Evolutionary conservation across 2,329 filamentous ascomycete genomes (phyloP).

Genomic region (Penicillium sp.): DNA sequence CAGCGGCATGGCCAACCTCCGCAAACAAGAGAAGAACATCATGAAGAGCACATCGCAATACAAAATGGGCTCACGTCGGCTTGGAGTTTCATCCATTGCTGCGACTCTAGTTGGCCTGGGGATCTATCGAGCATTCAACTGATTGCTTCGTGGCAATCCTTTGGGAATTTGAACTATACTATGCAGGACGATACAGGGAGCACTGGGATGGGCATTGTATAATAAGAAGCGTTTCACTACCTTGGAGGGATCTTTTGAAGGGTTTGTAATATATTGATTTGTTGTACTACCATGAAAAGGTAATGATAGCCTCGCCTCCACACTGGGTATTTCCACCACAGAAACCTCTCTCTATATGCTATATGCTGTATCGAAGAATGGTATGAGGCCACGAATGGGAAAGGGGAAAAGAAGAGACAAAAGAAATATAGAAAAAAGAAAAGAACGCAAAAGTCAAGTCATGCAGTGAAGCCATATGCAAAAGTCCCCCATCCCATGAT

Average conservation of each 20-base stretch:
- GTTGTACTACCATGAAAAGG: constrained; percentile 14
- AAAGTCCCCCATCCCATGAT: constrained; percentile 30
- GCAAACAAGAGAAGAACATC: constrained; percentile 58
- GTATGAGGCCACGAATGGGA: constrained; percentile 14
- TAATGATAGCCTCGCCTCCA: constrained; percentile 30
- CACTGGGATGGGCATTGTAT: background rate
- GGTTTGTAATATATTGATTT: constrained; percentile 22
- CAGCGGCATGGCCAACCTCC: constrained; percentile 67
- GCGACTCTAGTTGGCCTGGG: constrained; percentile 65
- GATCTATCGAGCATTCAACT: constrained; percentile 62
- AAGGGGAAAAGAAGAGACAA: constrained; percentile 8
- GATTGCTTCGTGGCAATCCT: constrained; percentile 18
- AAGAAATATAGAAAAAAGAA: constrained; percentile 6
- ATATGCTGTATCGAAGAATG: constrained; percentile 16
- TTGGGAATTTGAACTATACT: background rate
- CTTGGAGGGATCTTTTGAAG: background rate
- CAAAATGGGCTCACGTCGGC: constrained; percentile 64
- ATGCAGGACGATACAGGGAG: background rate
- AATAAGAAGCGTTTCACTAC: background rate
- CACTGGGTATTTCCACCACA: constrained; percentile 35
- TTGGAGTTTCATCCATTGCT: constrained; percentile 65
- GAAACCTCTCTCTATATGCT: constrained; percentile 34
- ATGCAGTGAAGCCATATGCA: constrained; percentile 27
- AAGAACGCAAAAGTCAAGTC: constrained; percentile 11
- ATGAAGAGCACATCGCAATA: constrained; percentile 65